Evolutionary conservation across 306 rosid genomes (phyloP).

Genomic region (Sicyos edulis): DNA sequence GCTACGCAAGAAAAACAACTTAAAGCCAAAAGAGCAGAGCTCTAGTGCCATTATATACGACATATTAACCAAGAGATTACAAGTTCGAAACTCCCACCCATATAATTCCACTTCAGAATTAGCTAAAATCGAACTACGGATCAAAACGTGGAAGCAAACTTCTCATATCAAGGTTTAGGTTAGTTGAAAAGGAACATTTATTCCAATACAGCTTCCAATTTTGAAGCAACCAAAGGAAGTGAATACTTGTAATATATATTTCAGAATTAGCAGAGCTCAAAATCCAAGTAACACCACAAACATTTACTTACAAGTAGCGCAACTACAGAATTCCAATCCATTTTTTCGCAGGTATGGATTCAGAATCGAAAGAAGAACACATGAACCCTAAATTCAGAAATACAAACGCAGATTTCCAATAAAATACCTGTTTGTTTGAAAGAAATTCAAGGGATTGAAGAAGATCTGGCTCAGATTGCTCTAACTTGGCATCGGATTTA

Average conservation of each 20-base stretch:
- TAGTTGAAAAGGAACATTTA: not conserved
- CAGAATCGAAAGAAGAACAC: not conserved
- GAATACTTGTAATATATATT: not conserved
- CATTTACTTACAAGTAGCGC: not conserved
- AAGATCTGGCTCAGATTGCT: conserved; percentile 32
- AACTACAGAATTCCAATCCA: not conserved
- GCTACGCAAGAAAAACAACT: too few species aligned
- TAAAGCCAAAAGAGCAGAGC: too few species aligned
- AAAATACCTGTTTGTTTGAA: conserved; percentile 52
- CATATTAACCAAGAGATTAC: too few species aligned
- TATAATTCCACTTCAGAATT: too few species aligned
- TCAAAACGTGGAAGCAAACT: not conserved
- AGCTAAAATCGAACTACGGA: not conserved
- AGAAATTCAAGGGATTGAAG: conserved; percentile 44
- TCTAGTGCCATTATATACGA: too few species aligned
- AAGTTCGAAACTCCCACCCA: too few species aligned
- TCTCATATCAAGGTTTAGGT: not conserved
- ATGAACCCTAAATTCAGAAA: not conserved
- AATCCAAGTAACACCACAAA: not conserved
- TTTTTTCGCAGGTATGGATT: not conserved
- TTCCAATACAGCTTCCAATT: not conserved
- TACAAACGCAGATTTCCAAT: not conserved
- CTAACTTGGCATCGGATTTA: conserved; percentile 11
- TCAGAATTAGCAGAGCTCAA: not conserved
- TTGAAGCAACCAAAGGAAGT: conserved; percentile 4